A percentile compares a stretch with the other conserved stretches of the same genome.
phyloP scores from a whole-genome alignment of 2,329 filamentous ascomycete genomes.

The Ophiocordyceps camponoti-leonardi region DNA sequence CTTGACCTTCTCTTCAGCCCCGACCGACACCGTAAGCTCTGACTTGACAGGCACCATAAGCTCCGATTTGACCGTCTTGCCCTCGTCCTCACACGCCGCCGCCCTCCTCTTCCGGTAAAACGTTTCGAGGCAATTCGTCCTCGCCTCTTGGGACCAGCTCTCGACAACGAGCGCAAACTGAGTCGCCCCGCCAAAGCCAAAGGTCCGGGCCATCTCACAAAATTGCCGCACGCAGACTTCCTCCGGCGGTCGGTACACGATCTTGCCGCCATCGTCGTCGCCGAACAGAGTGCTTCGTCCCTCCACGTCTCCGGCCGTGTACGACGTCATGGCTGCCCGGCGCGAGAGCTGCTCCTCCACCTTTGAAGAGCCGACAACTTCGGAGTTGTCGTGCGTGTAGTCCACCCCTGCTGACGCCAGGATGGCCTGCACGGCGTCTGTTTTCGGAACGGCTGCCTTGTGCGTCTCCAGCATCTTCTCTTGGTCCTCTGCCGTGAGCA shows the following conservation, averaged over 20 bases:
- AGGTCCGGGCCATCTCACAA: conserved; percentile 69
- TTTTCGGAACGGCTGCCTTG: conserved; percentile 26
- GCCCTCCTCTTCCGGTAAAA: conserved; percentile 53
- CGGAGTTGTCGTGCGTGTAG: conserved; percentile 92
- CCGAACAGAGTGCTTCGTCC: conserved; percentile 41
- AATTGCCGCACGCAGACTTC: conserved; percentile 70
- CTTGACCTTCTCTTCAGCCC: conserved; percentile 3
- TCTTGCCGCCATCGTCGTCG: conserved; percentile 14
- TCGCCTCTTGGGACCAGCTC: conserved; percentile 70
- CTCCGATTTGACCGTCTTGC: conserved; percentile 1
- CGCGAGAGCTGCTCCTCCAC: conserved; percentile 75
- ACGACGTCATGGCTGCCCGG: conserved; percentile 47
- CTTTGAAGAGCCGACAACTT: conserved; percentile 83
- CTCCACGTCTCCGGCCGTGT: conserved; percentile 23
- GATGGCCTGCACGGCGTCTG: conserved; percentile 76
- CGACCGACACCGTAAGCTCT: background rate
- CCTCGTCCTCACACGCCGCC: conserved; percentile 1
- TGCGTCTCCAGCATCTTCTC: conserved; percentile 14
- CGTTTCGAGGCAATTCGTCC: conserved; percentile 57
- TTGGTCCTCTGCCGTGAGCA: conserved; percentile 30
- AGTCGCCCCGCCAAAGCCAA: conserved; percentile 58
- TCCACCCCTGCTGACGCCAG: conserved; percentile 75
- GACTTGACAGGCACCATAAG: background rate
- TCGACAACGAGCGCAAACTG: conserved; percentile 88
- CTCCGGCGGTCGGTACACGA: conserved; percentile 51